These are phyloP conservation scores for Globisporangium paroecandrum DNA, from an alignment of 352 stramenopile genomes.

Conservation along the genomic window DNA sequence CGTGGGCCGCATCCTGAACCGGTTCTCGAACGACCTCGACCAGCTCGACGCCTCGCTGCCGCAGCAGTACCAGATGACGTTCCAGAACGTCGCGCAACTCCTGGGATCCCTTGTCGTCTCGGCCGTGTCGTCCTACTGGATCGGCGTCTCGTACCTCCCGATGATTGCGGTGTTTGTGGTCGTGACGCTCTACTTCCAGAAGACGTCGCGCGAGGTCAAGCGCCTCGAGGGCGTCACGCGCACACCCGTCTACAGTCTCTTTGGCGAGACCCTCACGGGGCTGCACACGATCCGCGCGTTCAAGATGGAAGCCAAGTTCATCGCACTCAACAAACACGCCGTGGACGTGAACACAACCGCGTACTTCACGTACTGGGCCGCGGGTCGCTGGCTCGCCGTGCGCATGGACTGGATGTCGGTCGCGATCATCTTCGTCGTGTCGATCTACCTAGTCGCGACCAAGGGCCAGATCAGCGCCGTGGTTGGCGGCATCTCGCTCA, in stretches of 20 bases:
- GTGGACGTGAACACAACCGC: constrained; percentile 42
- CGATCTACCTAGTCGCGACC: constrained; percentile 79
- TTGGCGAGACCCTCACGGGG: constrained; percentile 89
- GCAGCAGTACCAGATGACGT: constrained; percentile 31
- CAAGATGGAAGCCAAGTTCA: constrained; percentile 30
- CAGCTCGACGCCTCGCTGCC: constrained; percentile 40
- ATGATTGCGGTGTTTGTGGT: constrained; percentile 49
- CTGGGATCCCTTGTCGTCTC: constrained; percentile 23
- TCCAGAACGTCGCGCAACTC: constrained; percentile 25
- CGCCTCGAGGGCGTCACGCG: constrained; percentile 87
- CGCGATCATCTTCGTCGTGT: constrained; percentile 85
- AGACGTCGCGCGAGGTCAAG: constrained; percentile 84
- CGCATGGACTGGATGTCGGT: constrained; percentile 82
- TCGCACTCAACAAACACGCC: constrained; percentile 32
- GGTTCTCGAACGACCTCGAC: constrained; percentile 48
- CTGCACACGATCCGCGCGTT: constrained; percentile 88
- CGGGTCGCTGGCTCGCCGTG: constrained; percentile 91
- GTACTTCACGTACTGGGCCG: constrained; percentile 50
- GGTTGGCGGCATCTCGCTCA: constrained; percentile 19
- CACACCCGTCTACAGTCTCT: constrained; percentile 90
- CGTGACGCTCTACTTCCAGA: constrained; percentile 82
- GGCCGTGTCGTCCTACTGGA: constrained; percentile 12
- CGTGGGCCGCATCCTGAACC: constrained; percentile 45
- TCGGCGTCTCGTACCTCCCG: constrained; percentile 37
- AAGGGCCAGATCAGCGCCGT: constrained; percentile 32